These are phyloP conservation scores for Monosporascus cannonballus DNA, from an alignment of 2,329 filamentous ascomycete species.

Conservation along the genomic window DNA sequence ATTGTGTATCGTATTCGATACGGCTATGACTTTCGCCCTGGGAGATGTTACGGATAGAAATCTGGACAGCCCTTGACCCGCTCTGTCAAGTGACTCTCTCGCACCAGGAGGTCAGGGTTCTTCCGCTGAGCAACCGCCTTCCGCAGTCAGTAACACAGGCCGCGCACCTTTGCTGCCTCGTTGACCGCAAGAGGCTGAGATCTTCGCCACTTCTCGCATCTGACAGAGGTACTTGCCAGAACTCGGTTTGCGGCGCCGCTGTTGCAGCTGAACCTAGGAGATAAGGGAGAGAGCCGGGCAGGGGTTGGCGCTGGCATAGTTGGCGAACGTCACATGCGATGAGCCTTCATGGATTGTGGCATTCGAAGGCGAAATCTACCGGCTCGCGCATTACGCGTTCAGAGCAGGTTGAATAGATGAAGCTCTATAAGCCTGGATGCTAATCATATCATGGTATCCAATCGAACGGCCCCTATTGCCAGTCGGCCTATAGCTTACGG, in stretches of 20 bases:
- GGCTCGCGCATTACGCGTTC: neutral
- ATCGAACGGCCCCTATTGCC: neutral
- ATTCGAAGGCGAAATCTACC: neutral
- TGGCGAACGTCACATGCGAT: neutral
- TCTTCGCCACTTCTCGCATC: neutral
- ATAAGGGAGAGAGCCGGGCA: neutral
- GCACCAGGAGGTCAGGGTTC: no score
- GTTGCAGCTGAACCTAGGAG: neutral
- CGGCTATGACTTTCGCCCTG: no score
- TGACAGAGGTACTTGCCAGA: neutral
- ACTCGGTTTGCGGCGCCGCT: neutral
- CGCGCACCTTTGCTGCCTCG: neutral
- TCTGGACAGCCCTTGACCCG: no score
- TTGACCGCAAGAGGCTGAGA: neutral
- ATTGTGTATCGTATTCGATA: no score
- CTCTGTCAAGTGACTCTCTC: no score
- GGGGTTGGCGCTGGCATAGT: neutral
- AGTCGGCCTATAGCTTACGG: neutral
- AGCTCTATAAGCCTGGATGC: neutral
- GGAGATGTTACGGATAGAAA: no score
- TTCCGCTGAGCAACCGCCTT: neutral
- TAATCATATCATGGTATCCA: neutral
- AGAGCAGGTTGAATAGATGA: neutral
- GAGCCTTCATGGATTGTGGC: neutral
- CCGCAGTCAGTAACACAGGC: neutral